Percentiles rank a stretch among this genome's conserved stretches.
These are phyloP conservation scores for Phalaenopsis aphrodite DNA, from an alignment of 106 monocot genomes.

Conservation along the genomic window DNA sequence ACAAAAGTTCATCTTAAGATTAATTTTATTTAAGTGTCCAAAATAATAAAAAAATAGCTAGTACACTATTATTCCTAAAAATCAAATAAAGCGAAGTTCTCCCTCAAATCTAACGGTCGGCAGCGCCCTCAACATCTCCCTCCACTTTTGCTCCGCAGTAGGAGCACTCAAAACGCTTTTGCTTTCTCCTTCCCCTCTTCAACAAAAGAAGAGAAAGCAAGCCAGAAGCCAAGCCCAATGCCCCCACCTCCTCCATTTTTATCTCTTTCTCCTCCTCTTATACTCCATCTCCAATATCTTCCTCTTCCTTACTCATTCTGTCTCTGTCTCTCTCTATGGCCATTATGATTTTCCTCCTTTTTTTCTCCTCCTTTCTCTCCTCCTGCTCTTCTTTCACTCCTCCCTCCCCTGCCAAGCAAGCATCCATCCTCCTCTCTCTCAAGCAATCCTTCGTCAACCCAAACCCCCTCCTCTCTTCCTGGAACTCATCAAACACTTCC, in stretches of 20 bases:
- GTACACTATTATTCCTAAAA: no score
- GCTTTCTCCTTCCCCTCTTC: conserved; percentile 8
- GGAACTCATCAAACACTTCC: conserved; percentile 27
- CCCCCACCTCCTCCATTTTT: background rate
- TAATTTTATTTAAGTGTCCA: no score
- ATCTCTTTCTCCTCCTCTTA: background rate
- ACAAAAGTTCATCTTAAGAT: no score
- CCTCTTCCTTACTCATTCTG: background rate
- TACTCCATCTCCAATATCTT: background rate
- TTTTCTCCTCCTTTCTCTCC: background rate
- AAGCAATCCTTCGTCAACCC: conserved; percentile 41
- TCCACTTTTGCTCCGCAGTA: background rate
- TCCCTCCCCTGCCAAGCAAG: conserved; percentile 27
- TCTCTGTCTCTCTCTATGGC: conserved; percentile 12
- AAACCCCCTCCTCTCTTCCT: conserved; percentile 22
- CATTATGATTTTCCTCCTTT: conserved; percentile 9
- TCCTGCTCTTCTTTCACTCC: conserved; percentile 3
- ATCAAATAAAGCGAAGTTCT: background rate
- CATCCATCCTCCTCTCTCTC: conserved; percentile 42
- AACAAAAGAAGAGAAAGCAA: conserved; percentile 18
- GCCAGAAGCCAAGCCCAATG: background rate
- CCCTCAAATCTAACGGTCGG: background rate
- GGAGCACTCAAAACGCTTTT: conserved; percentile 9
- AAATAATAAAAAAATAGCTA: no score
- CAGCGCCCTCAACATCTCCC: background rate